phyloP scores from a whole-genome alignment of 495 filamentous ascomycete genomes.

The Aspergillus sclerotioniger region DNA sequence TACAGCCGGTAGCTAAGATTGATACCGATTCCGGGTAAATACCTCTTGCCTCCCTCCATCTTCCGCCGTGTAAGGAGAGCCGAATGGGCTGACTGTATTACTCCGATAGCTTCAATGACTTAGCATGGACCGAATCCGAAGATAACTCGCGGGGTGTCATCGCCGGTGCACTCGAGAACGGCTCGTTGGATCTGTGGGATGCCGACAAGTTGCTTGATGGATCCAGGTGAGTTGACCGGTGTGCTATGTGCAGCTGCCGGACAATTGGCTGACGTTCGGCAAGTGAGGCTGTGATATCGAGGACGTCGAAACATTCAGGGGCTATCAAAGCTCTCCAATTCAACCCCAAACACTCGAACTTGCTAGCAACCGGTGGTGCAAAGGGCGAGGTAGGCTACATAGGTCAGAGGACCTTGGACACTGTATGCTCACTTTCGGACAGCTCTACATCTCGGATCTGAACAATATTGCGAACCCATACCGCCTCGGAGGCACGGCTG shows the following conservation, averaged over 20 bases:
- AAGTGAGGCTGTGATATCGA: conserved; percentile 76
- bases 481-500: conserved; percentile 81
- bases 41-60: not conserved
- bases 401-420: conserved; percentile 24
- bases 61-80: not conserved
- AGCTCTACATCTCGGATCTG: conserved; percentile 89
- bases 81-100: conserved; percentile 14
- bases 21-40: conserved; percentile 84
- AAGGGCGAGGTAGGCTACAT: conserved; percentile 66
- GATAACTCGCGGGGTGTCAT: conserved; percentile 80
- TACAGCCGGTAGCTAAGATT: conserved; percentile 80
- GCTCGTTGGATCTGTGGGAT: conserved; percentile 93
- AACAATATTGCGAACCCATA: conserved; percentile 85
- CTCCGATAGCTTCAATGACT: conserved; percentile 80
- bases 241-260: not conserved
- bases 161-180: conserved; percentile 93
- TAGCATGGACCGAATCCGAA: conserved; percentile 84
- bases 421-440: conserved; percentile 1
- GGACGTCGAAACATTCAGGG: conserved; percentile 88
- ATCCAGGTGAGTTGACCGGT: conserved; percentile 41
- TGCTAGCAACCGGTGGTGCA: conserved; percentile 87
- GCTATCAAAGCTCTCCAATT: conserved; percentile 96
- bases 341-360: conserved; percentile 89
- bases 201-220: conserved; percentile 77
- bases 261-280: conserved; percentile 24